These are phyloP conservation scores for Acanthamoeba triangularis DNA, from an alignment of 208 protist genomes.

Conservation along the genomic window DNA sequence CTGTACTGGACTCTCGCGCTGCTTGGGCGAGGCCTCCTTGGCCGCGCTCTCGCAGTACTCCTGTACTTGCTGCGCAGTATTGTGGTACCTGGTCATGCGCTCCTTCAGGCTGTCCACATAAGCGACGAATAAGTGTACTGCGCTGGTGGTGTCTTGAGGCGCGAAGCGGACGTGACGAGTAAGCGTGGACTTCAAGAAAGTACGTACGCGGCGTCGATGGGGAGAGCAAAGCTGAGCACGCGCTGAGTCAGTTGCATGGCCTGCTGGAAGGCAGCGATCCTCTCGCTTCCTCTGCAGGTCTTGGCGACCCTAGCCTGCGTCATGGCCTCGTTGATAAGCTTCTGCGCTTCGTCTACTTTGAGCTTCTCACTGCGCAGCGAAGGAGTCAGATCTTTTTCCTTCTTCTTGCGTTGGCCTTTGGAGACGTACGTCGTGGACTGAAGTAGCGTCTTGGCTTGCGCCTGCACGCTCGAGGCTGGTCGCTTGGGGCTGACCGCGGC, in stretches of 20 bases:
- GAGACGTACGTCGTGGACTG: slow-evolving; percentile 2
- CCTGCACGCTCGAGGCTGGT: neutral
- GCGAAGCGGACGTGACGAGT: neutral
- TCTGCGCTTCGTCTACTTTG: neutral
- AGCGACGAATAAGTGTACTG: neutral
- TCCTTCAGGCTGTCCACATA: neutral
- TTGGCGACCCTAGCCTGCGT: neutral
- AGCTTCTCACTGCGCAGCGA: neutral
- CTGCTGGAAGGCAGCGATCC: neutral
- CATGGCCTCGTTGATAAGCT: slow-evolving; percentile 16
- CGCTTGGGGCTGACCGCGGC: neutral
- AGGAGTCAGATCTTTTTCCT: neutral
- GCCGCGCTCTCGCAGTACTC: neutral
- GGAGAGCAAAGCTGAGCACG: neutral
- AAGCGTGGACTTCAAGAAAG: neutral
- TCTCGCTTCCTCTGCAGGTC: neutral
- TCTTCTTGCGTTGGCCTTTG: neutral
- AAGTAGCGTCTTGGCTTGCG: neutral
- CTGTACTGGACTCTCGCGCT: neutral
- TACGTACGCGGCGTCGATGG: neutral
- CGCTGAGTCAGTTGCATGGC: neutral
- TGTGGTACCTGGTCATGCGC: neutral
- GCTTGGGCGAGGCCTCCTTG: neutral
- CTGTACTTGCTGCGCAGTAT: neutral
- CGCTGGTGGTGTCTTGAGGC: too few relatives aligned